Evolutionary conservation across 2,329 filamentous ascomycete genomes (phyloP).

Genomic region (Chalaropsis thielavioides): DNA sequence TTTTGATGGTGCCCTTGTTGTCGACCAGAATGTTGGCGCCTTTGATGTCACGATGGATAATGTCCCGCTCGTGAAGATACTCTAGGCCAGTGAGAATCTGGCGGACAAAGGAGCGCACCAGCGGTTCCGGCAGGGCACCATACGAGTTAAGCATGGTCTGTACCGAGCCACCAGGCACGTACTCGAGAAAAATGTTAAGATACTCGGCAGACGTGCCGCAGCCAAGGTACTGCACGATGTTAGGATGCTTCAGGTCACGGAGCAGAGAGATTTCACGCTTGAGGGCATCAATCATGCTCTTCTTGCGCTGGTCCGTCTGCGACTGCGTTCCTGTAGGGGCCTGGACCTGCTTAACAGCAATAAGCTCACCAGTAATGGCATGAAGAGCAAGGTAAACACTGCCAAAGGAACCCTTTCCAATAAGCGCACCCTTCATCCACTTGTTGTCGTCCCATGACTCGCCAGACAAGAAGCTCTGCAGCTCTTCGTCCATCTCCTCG

Average conservation of each 20-base stretch:
- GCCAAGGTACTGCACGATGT: slow-evolving; percentile 96
- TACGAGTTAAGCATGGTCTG: slow-evolving; percentile 99
- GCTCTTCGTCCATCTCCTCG: slow-evolving; percentile 78
- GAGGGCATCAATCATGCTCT: slow-evolving; percentile 92
- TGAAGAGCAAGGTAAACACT: slow-evolving; percentile 91
- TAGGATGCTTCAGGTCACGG: slow-evolving; percentile 84
- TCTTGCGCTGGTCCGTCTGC: slow-evolving; percentile 79
- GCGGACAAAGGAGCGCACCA: slow-evolving; percentile 90
- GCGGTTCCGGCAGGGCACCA: slow-evolving; percentile 79
- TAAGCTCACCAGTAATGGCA: slow-evolving; percentile 88
- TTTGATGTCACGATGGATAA: slow-evolving; percentile 98
- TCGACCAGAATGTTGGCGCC: slow-evolving; percentile 97
- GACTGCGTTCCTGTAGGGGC: slow-evolving; percentile 66
- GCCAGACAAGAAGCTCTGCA: slow-evolving; percentile 77
- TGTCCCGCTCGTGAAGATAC: slow-evolving; percentile 86
- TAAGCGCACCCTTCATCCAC: slow-evolving; percentile 98
- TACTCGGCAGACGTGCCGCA: slow-evolving; percentile 82
- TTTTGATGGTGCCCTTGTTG: slow-evolving; percentile 98
- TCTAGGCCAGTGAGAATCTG: slow-evolving; percentile 88
- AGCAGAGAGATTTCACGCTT: slow-evolving; percentile 93
- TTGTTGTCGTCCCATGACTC: slow-evolving; percentile 95
- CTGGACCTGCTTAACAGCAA: slow-evolving; percentile 97
- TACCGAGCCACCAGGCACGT: slow-evolving; percentile 92
- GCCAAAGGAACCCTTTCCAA: slow-evolving; percentile 92
- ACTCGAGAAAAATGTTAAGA: slow-evolving; percentile 99